Conservation (phyloP, 2,329 filamentous ascomycete species). For the Cordyceps cicadae region DNA sequence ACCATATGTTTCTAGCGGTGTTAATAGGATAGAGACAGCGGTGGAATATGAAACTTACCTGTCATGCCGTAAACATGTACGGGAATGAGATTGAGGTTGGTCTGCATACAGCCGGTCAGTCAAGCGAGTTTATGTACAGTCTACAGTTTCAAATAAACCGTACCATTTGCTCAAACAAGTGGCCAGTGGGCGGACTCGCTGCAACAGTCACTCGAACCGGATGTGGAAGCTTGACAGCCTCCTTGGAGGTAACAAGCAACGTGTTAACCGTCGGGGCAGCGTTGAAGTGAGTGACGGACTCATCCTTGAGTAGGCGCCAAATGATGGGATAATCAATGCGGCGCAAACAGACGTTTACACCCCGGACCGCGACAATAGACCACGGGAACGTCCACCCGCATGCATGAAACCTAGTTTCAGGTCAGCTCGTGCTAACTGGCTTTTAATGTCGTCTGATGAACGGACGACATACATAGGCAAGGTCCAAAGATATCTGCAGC, state of each 20-base stretch:
- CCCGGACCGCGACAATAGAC: constrained; percentile 85
- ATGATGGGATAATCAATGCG: constrained; percentile 94
- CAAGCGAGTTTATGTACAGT: neutral
- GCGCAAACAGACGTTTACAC: constrained; percentile 88
- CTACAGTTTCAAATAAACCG: neutral
- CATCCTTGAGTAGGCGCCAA: constrained; percentile 78
- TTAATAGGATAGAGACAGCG: neutral
- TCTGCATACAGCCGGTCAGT: constrained; percentile 19
- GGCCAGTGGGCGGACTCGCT: constrained; percentile 78
- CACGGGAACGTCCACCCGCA: constrained; percentile 84
- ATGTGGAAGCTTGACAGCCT: constrained; percentile 60
- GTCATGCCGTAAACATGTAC: constrained; percentile 88
- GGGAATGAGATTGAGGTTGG: constrained; percentile 69
- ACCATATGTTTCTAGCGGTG: constrained; percentile 68
- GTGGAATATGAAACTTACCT: constrained; percentile 18
- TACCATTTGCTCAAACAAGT: constrained; percentile 91
- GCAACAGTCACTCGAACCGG: constrained; percentile 85
- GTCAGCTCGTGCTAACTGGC: neutral
- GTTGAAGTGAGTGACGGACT: constrained; percentile 89
- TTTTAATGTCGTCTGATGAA: neutral
- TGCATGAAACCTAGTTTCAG: constrained; percentile 49
- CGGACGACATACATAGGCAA: constrained; percentile 69
- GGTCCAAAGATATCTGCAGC: constrained; percentile 84
- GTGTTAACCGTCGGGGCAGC: constrained; percentile 96
- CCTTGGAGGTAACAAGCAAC: constrained; percentile 69